Conservation (phyloP, 768 basidiomycete species). For the Gloeostereum incarnatum region DNA sequence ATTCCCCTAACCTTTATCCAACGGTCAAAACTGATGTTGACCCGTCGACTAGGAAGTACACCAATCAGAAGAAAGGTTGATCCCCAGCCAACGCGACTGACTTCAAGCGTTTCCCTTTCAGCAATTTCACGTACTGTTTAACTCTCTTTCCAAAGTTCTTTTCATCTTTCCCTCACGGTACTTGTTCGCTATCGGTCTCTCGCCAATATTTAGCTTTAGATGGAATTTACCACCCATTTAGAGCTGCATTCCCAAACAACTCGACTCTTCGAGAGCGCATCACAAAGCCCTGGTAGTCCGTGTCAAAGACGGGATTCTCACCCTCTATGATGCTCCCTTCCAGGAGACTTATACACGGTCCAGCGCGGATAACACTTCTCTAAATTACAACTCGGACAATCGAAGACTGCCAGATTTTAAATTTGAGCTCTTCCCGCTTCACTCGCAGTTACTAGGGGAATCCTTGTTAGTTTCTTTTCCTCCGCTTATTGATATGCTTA, state of each 20-base stretch:
- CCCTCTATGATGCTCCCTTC: conserved; percentile 76
- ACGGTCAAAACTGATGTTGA: conserved; percentile 58
- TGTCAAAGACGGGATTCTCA: conserved; percentile 45
- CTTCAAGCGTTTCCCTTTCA: conserved; percentile 73
- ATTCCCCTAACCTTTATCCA: conserved; percentile 51
- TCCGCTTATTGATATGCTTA: conserved; percentile 88
- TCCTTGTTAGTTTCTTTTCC: conserved; percentile 90
- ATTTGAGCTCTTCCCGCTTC: conserved; percentile 81
- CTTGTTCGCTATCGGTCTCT: conserved; percentile 81
- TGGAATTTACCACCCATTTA: conserved; percentile 78
- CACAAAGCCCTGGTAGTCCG: conserved; percentile 55
- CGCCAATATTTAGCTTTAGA: conserved; percentile 80
- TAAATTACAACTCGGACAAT: conserved; percentile 70
- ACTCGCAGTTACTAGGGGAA: conserved; percentile 85
- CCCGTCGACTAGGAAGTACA: conserved; percentile 48
- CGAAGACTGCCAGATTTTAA: conserved; percentile 63
- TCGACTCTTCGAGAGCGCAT: conserved; percentile 72
- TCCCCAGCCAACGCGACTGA: conserved; percentile 49
- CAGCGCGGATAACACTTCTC: conserved; percentile 65
- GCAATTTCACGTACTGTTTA: conserved; percentile 77
- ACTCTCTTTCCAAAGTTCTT: conserved; percentile 77
- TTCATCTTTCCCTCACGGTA: conserved; percentile 80
- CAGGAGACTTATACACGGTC: conserved; percentile 73
- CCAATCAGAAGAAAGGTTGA: conserved; percentile 46
- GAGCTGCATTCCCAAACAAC: conserved; percentile 84